Conservation (phyloP, 1,284 basidiomycete species). For the Irpex sp. region DNA sequence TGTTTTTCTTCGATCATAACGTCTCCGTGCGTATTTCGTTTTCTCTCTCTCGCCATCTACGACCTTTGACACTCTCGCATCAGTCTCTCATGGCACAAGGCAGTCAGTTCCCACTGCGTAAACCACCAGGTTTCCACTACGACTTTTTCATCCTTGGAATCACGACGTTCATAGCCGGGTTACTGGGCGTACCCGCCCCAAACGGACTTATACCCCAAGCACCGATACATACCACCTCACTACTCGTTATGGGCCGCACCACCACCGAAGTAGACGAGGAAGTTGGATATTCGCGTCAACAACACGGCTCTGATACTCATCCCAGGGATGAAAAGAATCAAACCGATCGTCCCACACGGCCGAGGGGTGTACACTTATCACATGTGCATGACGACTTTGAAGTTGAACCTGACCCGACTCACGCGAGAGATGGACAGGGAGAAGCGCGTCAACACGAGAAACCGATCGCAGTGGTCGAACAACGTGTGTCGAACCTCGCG, state of each 20-base stretch:
- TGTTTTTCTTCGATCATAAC: conserved; percentile 83
- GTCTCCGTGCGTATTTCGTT: conserved; percentile 60
- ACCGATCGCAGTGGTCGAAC: conserved; percentile 81
- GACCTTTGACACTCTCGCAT: background rate
- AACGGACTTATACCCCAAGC: conserved; percentile 97
- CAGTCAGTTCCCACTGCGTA: conserved; percentile 84
- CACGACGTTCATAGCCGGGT: conserved; percentile 88
- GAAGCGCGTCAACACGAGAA: conserved; percentile 44
- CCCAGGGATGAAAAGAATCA: background rate
- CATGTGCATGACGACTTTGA: conserved; percentile 21
- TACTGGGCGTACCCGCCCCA: conserved; percentile 90
- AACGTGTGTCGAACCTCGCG: conserved; percentile 83
- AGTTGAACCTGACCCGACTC: conserved; percentile 24
- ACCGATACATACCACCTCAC: conserved; percentile 88
- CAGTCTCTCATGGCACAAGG: conserved; percentile 93
- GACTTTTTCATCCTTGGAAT: conserved; percentile 89
- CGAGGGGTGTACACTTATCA: conserved; percentile 1
- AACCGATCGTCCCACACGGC: background rate
- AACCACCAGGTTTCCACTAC: conserved; percentile 92
- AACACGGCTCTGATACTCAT: conserved; percentile 8
- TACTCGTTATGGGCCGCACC: conserved; percentile 69
- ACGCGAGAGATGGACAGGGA: conserved; percentile 23
- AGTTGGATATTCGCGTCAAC: conserved; percentile 12
- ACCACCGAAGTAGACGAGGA: conserved; percentile 40
- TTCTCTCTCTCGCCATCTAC: background rate